Base-by-base conservation (phyloP, 768 basidiomycete species). In the Termitomyces sp. region DNA sequence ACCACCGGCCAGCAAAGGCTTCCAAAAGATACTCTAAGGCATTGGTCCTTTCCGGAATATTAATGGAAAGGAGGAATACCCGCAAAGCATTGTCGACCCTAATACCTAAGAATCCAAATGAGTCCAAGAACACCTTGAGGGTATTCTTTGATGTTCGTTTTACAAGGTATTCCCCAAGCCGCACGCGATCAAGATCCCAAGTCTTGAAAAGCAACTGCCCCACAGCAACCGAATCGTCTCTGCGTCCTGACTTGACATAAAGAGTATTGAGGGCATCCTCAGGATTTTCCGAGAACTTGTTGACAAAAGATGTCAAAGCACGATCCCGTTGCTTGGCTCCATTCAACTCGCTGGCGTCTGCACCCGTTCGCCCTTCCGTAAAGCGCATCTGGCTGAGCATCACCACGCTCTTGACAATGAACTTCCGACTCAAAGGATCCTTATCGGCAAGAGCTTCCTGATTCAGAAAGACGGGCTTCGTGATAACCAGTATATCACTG, bases 401-500 rank as follows among this genome's bases (percentile, higher is more conserved):
- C 34, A 95, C 91, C 48, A 96, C 87, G 65, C 86, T 93, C 76
- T 97, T 98, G 68, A 98, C 88, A 53, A 91, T 75, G 68, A 91
- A 96, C 68, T 85, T 86, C 67, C 88, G 81, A 65, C 95, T 93
- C 24, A 84, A 83, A 57, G 84, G 83, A 58, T 80, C 80, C 57
- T 78, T 78, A 65, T 88, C 88, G 49, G 85, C 72, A 36, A 86
- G 76, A 37, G 76, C 75, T 62, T 91, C 88, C 52, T 83, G 80
- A 46, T 89, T 87, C 39, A 84, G 81, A 55, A 86, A 76, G 59
- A 95, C 79, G 13, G 95, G 95, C 71, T 98, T 98, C 42, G 95
- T 89, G 63, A 98, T 84, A 71, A 98, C 82, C 56, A 98, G 83
- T 55, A 98, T 83, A 70, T 99, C 97, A 71, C 78, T 93, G 81